Percentiles rank a stretch among this genome's conserved stretches.
Evolutionary conservation across 2,329 filamentous ascomycete species (phyloP).

Genomic region (Graphilbum sp.): DNA sequence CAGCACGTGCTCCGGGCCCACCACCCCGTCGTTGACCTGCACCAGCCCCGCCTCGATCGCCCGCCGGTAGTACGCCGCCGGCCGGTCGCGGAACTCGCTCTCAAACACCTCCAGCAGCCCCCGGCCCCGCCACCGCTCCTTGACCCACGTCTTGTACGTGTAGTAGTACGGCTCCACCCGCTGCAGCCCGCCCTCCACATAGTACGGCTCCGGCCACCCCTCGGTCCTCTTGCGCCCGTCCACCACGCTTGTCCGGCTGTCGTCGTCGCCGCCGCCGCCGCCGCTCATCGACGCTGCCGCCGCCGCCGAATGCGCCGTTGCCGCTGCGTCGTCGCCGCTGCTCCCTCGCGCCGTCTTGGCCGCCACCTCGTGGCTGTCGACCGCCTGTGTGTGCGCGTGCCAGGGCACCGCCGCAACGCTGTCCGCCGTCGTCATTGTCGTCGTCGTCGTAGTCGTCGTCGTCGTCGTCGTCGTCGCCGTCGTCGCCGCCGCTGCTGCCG

Average conservation of each 20-base stretch:
- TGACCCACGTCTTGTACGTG: conserved; percentile 91
- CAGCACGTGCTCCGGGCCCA: conserved; percentile 52
- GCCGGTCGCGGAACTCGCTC: conserved; percentile 80
- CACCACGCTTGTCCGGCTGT: too few relatives aligned
- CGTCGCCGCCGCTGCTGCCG: too few relatives aligned
- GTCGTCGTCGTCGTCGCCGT: too few relatives aligned
- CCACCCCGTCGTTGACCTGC: conserved; percentile 58
- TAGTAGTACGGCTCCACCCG: conserved; percentile 77
- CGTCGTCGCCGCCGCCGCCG: background rate
- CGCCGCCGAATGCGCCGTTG: too few relatives aligned
- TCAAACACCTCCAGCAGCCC: conserved; percentile 75
- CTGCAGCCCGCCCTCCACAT: conserved; percentile 66
- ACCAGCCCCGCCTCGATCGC: conserved; percentile 72
- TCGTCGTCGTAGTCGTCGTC: too few relatives aligned
- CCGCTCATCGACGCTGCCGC: background rate
- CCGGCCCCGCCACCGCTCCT: conserved; percentile 78
- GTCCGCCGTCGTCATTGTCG: too few relatives aligned
- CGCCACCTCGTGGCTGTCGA: too few relatives aligned
- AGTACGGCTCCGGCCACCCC: conserved; percentile 51
- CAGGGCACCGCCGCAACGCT: too few relatives aligned
- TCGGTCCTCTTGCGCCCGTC: background rate
- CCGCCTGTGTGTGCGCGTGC: conserved; percentile 3
- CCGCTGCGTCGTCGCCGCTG: too few relatives aligned
- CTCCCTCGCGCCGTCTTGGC: too few relatives aligned
- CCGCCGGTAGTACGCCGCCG: conserved; percentile 69